Evolutionary conservation across 768 basidiomycete species (phyloP).

Genomic region (Rhodotorula diobovata): DNA sequence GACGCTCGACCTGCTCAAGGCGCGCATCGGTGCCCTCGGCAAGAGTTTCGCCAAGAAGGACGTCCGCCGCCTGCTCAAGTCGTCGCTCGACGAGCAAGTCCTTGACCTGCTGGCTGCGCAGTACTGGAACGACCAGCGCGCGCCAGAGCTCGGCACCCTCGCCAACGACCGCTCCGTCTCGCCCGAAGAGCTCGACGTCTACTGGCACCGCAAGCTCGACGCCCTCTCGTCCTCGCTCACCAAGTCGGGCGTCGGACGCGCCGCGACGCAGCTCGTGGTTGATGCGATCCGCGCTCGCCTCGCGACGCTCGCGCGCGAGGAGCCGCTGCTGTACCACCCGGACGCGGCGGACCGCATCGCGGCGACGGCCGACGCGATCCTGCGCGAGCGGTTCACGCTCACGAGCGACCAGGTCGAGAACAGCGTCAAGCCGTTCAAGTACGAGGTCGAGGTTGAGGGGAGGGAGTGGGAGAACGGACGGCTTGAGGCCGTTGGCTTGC

Average conservation of each 20-base stretch:
- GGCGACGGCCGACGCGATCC: constrained; percentile 85
- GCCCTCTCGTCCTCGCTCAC: constrained; percentile 88
- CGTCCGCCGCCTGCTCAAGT: constrained; percentile 80
- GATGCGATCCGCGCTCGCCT: constrained; percentile 76
- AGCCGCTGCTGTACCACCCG: constrained; percentile 90
- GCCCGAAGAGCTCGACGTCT: constrained; percentile 38
- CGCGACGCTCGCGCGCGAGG: constrained; percentile 77
- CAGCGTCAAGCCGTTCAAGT: constrained; percentile 98
- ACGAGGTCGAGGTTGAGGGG: constrained; percentile 90
- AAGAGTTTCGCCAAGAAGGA: constrained; percentile 80
- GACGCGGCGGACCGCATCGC: constrained; percentile 80
- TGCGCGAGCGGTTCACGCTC: constrained; percentile 84
- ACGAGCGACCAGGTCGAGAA: constrained; percentile 99
- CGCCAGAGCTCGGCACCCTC: constrained; percentile 66
- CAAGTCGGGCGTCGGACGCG: constrained; percentile 90
- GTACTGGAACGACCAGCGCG: constrained; percentile 91
- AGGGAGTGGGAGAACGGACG: constrained; percentile 88
- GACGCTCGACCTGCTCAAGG: constrained; percentile 86
- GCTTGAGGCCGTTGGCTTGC: constrained; percentile 65
- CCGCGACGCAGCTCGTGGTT: constrained; percentile 87
- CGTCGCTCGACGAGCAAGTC: constrained; percentile 89
- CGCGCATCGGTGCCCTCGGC: constrained; percentile 77
- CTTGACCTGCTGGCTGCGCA: constrained; percentile 96
- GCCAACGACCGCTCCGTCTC: constrained; percentile 66
- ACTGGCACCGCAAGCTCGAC: constrained; percentile 91